Conservation (phyloP, 306 rosid species). For the Vigna mungo region DNA sequence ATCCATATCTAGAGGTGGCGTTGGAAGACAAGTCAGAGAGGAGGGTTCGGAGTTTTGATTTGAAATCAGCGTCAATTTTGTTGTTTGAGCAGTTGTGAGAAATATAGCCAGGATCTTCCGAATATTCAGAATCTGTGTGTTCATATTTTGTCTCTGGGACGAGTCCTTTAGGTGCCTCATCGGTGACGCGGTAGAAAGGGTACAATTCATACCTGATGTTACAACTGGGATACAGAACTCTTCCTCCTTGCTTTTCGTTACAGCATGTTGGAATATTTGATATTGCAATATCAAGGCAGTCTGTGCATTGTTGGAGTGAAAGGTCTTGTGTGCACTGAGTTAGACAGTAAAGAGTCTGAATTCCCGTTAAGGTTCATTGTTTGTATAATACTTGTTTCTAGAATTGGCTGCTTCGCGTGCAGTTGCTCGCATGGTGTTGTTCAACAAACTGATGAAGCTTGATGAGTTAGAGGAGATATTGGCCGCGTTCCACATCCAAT, state of each 20-base stretch:
- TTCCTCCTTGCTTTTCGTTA: neutral
- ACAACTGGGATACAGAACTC: neutral
- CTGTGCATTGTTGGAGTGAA: neutral
- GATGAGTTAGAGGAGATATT: neutral
- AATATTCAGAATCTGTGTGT: neutral
- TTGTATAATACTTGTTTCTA: neutral
- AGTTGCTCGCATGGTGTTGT: neutral
- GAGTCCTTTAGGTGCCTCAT: neutral
- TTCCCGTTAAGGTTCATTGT: neutral
- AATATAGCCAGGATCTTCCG: neutral
- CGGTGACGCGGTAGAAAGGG: neutral
- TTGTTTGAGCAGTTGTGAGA: neutral
- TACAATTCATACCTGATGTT: neutral
- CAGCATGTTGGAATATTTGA: fast-evolving
- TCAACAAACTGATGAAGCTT: neutral
- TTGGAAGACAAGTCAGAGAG: neutral
- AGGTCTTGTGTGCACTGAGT: conserved; percentile 5
- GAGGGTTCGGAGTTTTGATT: neutral
- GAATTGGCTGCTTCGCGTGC: neutral
- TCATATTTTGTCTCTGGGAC: neutral
- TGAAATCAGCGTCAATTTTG: neutral
- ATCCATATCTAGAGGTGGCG: neutral
- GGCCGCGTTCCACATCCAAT: fast-evolving
- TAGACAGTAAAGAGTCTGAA: neutral
- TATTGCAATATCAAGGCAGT: neutral